Conservation (phyloP, 1,284 basidiomycete genomes). For the Moesziomyces globuligerus region DNA sequence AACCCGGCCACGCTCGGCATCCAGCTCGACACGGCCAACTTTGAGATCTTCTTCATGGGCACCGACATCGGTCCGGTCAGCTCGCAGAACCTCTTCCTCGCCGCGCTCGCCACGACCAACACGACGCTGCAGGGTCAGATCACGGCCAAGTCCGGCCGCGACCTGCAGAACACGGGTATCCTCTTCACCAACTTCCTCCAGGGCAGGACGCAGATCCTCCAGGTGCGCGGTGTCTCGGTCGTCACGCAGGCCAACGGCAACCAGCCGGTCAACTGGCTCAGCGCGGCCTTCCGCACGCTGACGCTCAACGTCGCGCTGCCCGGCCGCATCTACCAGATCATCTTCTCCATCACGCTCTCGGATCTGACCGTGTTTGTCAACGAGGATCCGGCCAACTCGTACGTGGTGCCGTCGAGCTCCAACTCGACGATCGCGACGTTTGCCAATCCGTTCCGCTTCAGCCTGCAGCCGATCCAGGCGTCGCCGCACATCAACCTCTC, state of each 20-base stretch:
- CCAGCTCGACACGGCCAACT: constrained; percentile 76
- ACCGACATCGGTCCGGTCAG: constrained; percentile 69
- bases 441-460: constrained; percentile 82
- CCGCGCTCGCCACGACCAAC: constrained; percentile 71
- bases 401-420: constrained; percentile 44
- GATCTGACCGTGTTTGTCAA: constrained; percentile 75
- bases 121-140: constrained; percentile 75
- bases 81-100: constrained; percentile 71
- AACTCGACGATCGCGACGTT: constrained; percentile 75
- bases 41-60: constrained; percentile 71
- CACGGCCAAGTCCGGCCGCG: constrained; percentile 71
- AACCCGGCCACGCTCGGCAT: constrained; percentile 78
- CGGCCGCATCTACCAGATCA: constrained; percentile 76
- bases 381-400: constrained; percentile 47
- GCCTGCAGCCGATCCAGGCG: constrained; percentile 75
- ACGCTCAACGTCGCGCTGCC: constrained; percentile 75
- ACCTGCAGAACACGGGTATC: constrained; percentile 73
- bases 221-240: constrained; percentile 75
- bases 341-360: constrained; percentile 75
- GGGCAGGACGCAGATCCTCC: constrained; percentile 75
- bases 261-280: constrained; percentile 76
- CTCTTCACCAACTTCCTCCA: constrained; percentile 78
- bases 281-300: constrained; percentile 77
- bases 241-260: constrained; percentile 68
- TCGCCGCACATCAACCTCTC: constrained; percentile 73